phyloP scores from a whole-genome alignment of 306 rosid species.

The Vigna unguiculata region DNA sequence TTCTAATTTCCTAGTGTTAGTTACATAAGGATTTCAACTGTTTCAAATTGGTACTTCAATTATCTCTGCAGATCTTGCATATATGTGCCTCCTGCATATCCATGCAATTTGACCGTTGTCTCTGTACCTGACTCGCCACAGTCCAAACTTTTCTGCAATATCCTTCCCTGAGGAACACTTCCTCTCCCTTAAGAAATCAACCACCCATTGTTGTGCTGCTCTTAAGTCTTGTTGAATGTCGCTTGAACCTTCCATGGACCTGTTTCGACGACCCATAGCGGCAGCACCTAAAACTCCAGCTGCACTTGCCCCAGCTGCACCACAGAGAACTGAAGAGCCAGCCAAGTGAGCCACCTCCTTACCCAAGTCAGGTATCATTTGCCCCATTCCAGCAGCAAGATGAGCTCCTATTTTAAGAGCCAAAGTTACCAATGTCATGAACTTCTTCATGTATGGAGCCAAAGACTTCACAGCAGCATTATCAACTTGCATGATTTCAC shows the following conservation, averaged over 20 bases:
- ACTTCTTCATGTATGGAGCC: constrained; percentile 91
- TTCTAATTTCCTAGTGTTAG: constrained; percentile 15
- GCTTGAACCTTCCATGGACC: constrained; percentile 62
- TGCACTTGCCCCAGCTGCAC: constrained; percentile 77
- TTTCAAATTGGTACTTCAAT: constrained; percentile 83
- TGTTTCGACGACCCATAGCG: constrained; percentile 61
- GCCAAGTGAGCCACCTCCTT: constrained; percentile 88
- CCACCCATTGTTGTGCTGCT: constrained; percentile 92
- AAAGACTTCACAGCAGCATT: constrained; percentile 72
- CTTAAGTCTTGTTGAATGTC: constrained; percentile 76
- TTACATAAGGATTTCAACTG: constrained; percentile 8
- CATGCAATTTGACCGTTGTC: constrained; percentile 89
- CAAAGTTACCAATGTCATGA: constrained; percentile 85
- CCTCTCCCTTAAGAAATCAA: constrained; percentile 88
- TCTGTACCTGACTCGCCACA: constrained; percentile 88
- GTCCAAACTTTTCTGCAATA: constrained; percentile 90
- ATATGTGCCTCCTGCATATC: constrained; percentile 91
- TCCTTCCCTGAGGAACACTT: constrained; percentile 88
- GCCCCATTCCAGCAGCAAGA: constrained; percentile 89
- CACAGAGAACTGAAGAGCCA: constrained; percentile 68
- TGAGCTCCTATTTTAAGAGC: constrained; percentile 99
- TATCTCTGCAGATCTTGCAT: constrained; percentile 81
- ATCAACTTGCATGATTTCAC: constrained; percentile 92
- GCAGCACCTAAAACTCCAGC: constrained; percentile 74
- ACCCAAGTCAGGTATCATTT: constrained; percentile 94